phyloP scores from a whole-genome alignment of 306 rosid genomes.

The Acacia crassicarpa region DNA sequence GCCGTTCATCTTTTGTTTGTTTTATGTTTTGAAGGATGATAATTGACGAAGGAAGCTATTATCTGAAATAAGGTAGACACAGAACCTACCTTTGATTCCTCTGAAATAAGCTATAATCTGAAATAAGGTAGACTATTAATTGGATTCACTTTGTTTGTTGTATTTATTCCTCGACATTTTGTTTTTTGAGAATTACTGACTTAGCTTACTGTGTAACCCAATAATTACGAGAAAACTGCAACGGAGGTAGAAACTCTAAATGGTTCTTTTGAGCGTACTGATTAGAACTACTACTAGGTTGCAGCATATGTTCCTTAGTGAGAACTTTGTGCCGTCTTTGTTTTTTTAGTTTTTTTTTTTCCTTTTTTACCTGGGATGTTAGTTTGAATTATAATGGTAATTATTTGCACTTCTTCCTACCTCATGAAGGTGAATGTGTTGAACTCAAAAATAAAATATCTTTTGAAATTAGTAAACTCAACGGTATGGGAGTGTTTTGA shows the following conservation, averaged over 20 bases:
- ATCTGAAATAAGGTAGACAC: constrained; percentile 18
- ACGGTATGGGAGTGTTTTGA: too few relatives aligned
- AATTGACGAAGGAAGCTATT: constrained; percentile 13
- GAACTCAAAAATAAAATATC: background rate
- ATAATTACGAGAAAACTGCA: background rate
- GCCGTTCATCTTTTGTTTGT: constrained; percentile 1
- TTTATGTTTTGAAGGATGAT: constrained; percentile 27
- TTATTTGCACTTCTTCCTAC: background rate
- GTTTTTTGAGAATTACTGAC: background rate
- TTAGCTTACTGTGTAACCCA: background rate
- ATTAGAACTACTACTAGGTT: background rate
- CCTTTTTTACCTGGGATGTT: too few relatives aligned
- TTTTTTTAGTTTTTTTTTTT: too few relatives aligned
- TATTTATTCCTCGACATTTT: background rate
- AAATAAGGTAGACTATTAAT: background rate
- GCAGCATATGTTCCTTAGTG: too few relatives aligned
- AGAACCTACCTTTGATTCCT: background rate
- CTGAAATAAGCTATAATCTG: background rate
- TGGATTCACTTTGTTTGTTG: background rate
- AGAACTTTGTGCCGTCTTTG: background rate
- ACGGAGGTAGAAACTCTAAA: background rate
- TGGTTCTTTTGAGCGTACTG: background rate
- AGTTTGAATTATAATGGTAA: background rate
- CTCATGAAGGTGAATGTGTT: background rate
- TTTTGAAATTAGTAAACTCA: background rate